Evolutionary conservation across 306 rosid species (phyloP), one percentile per base, ranked within the genome.

Genomic region (Cajanus cajan): DNA sequence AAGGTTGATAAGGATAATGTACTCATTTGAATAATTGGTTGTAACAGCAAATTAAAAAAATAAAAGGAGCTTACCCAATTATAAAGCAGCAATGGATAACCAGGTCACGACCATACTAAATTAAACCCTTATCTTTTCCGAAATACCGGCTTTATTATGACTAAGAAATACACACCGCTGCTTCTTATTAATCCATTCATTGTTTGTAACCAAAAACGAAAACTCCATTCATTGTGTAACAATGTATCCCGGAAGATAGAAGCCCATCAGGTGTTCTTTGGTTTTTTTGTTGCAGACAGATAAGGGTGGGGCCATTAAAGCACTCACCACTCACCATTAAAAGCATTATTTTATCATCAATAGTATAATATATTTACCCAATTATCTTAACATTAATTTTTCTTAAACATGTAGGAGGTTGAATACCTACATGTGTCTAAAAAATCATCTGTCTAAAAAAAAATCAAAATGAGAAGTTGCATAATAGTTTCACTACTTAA

Each of bases 291-390:
- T 77, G 39, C 21, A 84, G 82, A 82, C 83, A 90, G 85, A 85
- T 79, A 28, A 74, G 66, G 74, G 84, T 83, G 79, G 84, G 82
- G n/a, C 81, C 87, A 82, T 78, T 64, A 13, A 71, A 79, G 83
- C 51, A 69, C 58, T 28, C 73, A 28, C 52, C 41, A 63, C 47
- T n/a, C n/a, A n/a, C n/a, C n/a, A 66, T 59, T 44, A 19, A 0
- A 44, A 31, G 72, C n/a, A 65, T 57, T 18, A 62, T 18, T 80
- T 43, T 41, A 28, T 74, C 52, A 33, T 58, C 40, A 21, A 8
- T 15, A 34, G 24, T 18, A 36, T 3, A 37, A 22, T 58, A 19
- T 58, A 25, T 58, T 58, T 18, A 33, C 14, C 21, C 68, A 39
- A 21, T 36, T 28, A 18, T 18, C 48, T 73, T 12, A 76, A 47